Conservation (phyloP, 2,329 filamentous ascomycete genomes). For the Aspergillus pseudoviridinutans region DNA sequence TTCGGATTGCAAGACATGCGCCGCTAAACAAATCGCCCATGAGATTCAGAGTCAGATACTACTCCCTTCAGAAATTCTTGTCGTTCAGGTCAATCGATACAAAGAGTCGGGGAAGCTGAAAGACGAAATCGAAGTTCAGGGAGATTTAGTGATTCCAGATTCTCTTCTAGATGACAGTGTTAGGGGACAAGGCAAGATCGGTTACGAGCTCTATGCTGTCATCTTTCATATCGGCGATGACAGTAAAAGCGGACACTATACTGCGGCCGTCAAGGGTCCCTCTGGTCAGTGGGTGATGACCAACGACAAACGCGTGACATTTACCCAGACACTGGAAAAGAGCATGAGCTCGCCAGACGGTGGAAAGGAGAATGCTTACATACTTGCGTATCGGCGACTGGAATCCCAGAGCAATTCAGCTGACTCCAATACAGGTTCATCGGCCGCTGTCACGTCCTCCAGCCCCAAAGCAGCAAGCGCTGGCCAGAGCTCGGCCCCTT, state of each 20-base stretch:
- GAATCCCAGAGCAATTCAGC: slow-evolving; percentile 1
- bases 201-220: slow-evolving; percentile 25
- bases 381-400: slow-evolving; percentile 21
- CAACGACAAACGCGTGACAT: slow-evolving; percentile 7
- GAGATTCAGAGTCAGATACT: slow-evolving; percentile 3
- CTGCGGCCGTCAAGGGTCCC: slow-evolving; percentile 16
- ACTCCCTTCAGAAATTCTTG: slow-evolving; percentile 17
- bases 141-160: slow-evolving; percentile 5
- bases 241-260: slow-evolving; percentile 20
- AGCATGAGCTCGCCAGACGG: not conserved
- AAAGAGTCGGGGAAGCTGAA: not conserved
- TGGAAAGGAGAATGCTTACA: slow-evolving; percentile 4
- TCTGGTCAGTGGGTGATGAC: slow-evolving; percentile 14
- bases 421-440: not conserved
- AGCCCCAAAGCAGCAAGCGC: not conserved
- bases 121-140: slow-evolving; percentile 1
- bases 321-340: not conserved
- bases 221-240: slow-evolving; percentile 16
- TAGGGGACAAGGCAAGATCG: slow-evolving; percentile 1
- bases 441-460: not conserved
- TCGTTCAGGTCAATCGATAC: slow-evolving; percentile 19
- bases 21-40: not conserved
- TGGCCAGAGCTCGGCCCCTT: not conserved
- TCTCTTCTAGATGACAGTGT: slow-evolving; percentile 2
- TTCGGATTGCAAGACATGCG: slow-evolving; percentile 7